Conservation (phyloP, 2,329 filamentous ascomycete genomes). For the Ceratocystiopsis minuta region DNA sequence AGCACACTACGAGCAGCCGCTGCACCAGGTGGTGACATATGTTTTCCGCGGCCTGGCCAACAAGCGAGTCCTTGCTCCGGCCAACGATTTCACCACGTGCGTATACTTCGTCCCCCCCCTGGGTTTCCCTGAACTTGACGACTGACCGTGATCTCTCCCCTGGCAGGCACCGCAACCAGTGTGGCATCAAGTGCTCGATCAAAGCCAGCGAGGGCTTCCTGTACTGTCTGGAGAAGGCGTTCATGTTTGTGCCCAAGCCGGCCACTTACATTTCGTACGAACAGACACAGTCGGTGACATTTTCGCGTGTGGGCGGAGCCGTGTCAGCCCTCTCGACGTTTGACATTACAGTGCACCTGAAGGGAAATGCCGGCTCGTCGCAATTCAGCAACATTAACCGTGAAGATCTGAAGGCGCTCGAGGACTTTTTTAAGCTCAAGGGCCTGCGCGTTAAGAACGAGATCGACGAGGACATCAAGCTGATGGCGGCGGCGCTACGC, state of each 20-base stretch:
- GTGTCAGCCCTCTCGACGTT: constrained; percentile 90
- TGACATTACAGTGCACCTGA: constrained; percentile 86
- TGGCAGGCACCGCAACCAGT: constrained; percentile 66
- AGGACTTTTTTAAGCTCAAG: constrained; percentile 94
- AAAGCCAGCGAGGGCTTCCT: constrained; percentile 96
- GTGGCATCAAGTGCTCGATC: constrained; percentile 98
- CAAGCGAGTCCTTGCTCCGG: constrained; percentile 87
- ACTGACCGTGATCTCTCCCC: background rate
- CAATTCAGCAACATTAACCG: constrained; percentile 99
- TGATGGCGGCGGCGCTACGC: constrained; percentile 63
- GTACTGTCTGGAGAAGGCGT: constrained; percentile 93
- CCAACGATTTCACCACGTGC: constrained; percentile 76
- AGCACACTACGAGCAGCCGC: constrained; percentile 79
- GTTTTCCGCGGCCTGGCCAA: constrained; percentile 88
- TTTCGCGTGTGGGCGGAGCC: constrained; percentile 87
- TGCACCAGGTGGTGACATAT: constrained; percentile 84
- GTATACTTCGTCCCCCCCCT: constrained; percentile 10
- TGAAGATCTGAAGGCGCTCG: constrained; percentile 91
- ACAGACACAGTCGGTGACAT: constrained; percentile 76
- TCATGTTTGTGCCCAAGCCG: constrained; percentile 98
- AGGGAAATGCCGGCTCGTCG: constrained; percentile 69
- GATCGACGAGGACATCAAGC: constrained; percentile 80
- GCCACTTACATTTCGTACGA: constrained; percentile 95
- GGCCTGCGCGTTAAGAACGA: constrained; percentile 94
- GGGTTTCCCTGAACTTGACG: background rate